Percentiles rank a stretch among this genome's conserved stretches.
These are phyloP conservation scores for Fusarium brachygibbosum DNA, from an alignment of 2,329 filamentous ascomycete genomes.

Conservation along the genomic window DNA sequence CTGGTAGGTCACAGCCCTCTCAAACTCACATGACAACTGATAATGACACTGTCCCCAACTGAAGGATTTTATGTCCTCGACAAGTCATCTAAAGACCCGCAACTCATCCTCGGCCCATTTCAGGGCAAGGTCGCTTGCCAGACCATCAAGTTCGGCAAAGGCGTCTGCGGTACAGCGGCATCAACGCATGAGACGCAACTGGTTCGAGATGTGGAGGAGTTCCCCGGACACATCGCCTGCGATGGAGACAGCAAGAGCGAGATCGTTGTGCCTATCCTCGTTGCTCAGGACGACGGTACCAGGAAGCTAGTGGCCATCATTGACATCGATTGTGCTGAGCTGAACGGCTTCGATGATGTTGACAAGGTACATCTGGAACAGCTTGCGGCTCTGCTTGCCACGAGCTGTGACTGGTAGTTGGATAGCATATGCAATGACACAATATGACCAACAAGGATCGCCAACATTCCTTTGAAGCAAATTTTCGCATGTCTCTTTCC, in stretches of 20 bases:
- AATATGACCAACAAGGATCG: neutral
- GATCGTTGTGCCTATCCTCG: slow-evolving; percentile 81
- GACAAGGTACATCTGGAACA: slow-evolving; percentile 76
- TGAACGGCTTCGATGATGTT: slow-evolving; percentile 76
- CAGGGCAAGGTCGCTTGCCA: slow-evolving; percentile 86
- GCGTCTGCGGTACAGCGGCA: slow-evolving; percentile 82
- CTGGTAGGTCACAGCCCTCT: slow-evolving; percentile 60
- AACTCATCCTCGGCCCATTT: slow-evolving; percentile 83
- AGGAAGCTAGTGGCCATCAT: slow-evolving; percentile 77
- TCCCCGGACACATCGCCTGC: slow-evolving; percentile 86
- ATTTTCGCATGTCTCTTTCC: neutral
- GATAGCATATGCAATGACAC: slow-evolving; percentile 1
- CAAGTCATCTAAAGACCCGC: slow-evolving; percentile 57
- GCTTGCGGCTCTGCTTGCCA: slow-evolving; percentile 71
- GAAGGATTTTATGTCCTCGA: slow-evolving; percentile 81
- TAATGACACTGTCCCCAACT: slow-evolving; percentile 17
- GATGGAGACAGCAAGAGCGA: slow-evolving; percentile 82
- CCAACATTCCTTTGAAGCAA: neutral
- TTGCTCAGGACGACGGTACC: slow-evolving; percentile 48
- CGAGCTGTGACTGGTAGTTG: slow-evolving; percentile 74
- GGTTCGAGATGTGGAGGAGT: slow-evolving; percentile 77
- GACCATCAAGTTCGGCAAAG: slow-evolving; percentile 77
- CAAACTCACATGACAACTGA: slow-evolving; percentile 6
- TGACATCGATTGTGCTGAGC: slow-evolving; percentile 80
- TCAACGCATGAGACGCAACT: slow-evolving; percentile 72